Percentiles rank a stretch among this genome's conserved stretches.
phyloP scores from a whole-genome alignment of 495 filamentous ascomycete species.

The Endocarpon pusillum region DNA sequence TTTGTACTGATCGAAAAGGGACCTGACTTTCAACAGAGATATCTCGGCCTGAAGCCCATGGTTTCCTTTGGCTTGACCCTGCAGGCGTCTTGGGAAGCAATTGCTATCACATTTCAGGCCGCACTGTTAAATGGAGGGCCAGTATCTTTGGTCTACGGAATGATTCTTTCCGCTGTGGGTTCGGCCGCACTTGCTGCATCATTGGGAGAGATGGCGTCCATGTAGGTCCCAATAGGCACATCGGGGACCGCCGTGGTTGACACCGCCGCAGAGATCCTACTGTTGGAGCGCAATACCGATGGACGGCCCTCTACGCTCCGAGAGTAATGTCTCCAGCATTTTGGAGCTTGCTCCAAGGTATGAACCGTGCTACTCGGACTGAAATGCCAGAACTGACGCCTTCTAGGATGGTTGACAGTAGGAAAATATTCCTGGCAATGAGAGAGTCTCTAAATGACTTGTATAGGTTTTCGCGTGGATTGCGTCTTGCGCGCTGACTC shows the following conservation, averaged over 20 bases:
- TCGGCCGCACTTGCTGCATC: constrained; percentile 16
- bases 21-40: too few relatives aligned
- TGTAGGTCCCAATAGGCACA: constrained; percentile 12
- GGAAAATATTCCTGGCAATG: too few relatives aligned
- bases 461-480: constrained; percentile 15
- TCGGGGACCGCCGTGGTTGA: background rate
- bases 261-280: constrained; percentile 14
- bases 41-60: too few relatives aligned
- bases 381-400: background rate
- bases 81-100: constrained; percentile 2
- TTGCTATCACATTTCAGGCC: constrained; percentile 8
- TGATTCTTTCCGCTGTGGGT: constrained; percentile 14
- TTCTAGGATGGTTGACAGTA: constrained; percentile 7
- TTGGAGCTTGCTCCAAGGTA: constrained; percentile 27
- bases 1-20: too few relatives aligned
- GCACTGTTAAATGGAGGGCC: constrained; percentile 19
- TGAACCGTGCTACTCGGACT: constrained; percentile 4
- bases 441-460: too few relatives aligned
- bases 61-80: constrained; percentile 6
- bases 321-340: constrained; percentile 15
- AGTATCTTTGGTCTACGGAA: constrained; percentile 16
- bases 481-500: constrained; percentile 8
- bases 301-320: constrained; percentile 27
- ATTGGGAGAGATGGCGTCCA: constrained; percentile 21
- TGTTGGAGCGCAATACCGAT: constrained; percentile 29